Conservation (phyloP, 306 rosid genomes). For the Arachis stenosperma region DNA sequence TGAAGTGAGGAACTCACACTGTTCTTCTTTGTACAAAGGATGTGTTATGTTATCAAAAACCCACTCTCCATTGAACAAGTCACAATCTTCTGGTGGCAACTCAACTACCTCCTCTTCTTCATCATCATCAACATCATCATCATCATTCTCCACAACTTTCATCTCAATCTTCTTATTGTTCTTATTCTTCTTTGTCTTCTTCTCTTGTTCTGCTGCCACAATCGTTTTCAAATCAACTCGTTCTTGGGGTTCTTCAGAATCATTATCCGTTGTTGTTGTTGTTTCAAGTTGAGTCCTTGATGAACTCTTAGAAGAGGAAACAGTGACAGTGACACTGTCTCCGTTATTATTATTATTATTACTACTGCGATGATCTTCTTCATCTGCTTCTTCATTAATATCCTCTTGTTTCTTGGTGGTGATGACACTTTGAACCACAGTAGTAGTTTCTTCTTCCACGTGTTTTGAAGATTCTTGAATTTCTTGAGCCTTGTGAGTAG, state of each 20-base stretch:
- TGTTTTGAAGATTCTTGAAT: conserved; percentile 47
- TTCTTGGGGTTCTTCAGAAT: conserved; percentile 62
- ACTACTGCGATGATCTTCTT: conserved; percentile 4
- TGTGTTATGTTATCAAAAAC: conserved; percentile 77
- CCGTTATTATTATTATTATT: not conserved
- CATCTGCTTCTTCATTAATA: not conserved
- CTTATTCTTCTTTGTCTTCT: conserved; percentile 38
- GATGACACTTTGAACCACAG: conserved; percentile 34
- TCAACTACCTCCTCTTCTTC: conserved; percentile 64
- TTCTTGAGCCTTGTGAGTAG: conserved; percentile 65
- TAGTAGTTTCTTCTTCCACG: not conserved
- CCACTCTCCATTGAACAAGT: conserved; percentile 86
- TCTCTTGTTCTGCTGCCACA: conserved; percentile 34
- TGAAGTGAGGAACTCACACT: conserved; percentile 85
- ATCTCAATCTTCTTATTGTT: conserved; percentile 45
- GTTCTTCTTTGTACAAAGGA: conserved; percentile 88
- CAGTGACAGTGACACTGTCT: not conserved
- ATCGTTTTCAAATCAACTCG: conserved; percentile 46
- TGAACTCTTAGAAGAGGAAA: conserved; percentile 42
- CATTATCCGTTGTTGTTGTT: conserved; percentile 41
- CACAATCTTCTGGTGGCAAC: conserved; percentile 87
- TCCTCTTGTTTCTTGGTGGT: not conserved
- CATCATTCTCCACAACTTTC: conserved; percentile 39
- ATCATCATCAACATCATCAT: conserved; percentile 38
- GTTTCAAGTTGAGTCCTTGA: conserved; percentile 51